Conservation (phyloP, 2,329 filamentous ascomycete genomes). For the Chrysoporthe puriensis region DNA sequence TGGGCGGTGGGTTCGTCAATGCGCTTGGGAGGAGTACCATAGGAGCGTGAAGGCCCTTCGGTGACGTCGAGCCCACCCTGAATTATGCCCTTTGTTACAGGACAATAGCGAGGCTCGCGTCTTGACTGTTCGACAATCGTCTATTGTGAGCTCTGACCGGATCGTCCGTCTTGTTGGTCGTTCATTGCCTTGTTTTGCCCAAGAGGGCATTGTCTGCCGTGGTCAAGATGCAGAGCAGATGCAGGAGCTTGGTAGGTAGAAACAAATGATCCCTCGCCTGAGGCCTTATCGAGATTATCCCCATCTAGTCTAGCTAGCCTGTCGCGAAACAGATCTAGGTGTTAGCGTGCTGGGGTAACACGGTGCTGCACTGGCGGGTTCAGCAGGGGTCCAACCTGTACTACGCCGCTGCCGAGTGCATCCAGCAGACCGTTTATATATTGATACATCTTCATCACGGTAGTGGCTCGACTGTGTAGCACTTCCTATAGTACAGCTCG, state of each 20-base stretch:
- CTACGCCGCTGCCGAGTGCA: not conserved
- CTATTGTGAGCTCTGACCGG: not conserved
- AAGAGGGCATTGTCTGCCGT: not conserved
- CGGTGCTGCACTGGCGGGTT: not conserved
- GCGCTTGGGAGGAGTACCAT: not conserved
- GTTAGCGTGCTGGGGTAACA: not conserved
- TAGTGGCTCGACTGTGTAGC: too few species aligned
- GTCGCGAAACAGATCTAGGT: not conserved
- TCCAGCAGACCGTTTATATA: too few species aligned
- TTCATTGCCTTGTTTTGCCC: not conserved
- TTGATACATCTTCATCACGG: too few species aligned
- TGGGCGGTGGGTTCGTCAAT: slow-evolving; percentile 5
- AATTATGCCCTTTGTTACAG: slow-evolving; percentile 11
- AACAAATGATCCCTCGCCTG: not conserved
- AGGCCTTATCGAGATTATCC: slow-evolving; percentile 16
- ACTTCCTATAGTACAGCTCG: too few species aligned
- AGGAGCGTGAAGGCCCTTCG: not conserved
- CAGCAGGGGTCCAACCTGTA: not conserved
- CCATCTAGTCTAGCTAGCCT: not conserved
- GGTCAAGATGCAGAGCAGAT: not conserved
- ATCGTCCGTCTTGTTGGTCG: not conserved
- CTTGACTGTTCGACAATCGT: not conserved
- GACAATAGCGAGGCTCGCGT: slow-evolving; percentile 8
- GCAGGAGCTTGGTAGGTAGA: not conserved
- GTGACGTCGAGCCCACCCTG: not conserved